Percentiles rank a stretch among this genome's conserved stretches.
These are phyloP conservation scores for Beauveria bassiana DNA, from an alignment of 2,329 filamentous ascomycete species.

Conservation along the genomic window DNA sequence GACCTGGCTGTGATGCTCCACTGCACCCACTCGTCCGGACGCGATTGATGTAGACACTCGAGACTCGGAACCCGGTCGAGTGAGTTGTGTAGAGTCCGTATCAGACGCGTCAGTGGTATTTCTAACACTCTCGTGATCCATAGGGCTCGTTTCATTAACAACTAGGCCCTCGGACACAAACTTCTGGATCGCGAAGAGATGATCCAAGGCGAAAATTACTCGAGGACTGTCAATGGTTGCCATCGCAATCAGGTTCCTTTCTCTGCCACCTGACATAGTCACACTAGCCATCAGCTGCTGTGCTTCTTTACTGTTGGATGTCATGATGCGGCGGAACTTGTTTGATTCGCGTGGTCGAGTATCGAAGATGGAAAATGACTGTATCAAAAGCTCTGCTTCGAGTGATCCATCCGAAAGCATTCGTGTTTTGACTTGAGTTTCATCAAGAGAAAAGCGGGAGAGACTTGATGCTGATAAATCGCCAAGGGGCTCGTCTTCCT, in stretches of 20 bases:
- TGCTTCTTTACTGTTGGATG: slow-evolving; percentile 85
- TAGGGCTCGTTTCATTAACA: slow-evolving; percentile 46
- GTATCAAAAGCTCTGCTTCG: slow-evolving; percentile 86
- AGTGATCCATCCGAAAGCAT: slow-evolving; percentile 89
- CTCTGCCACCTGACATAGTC: slow-evolving; percentile 78
- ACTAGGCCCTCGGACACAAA: slow-evolving; percentile 69
- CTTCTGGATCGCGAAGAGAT: slow-evolving; percentile 80
- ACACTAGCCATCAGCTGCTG: slow-evolving; percentile 98
- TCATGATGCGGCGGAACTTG: slow-evolving; percentile 98
- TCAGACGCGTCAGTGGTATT: slow-evolving; percentile 55
- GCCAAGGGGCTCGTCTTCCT: slow-evolving; percentile 68
- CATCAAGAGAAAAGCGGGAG: slow-evolving; percentile 88
- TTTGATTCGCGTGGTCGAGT: slow-evolving; percentile 84
- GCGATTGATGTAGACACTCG: slow-evolving; percentile 20
- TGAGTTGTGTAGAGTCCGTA: slow-evolving; percentile 46
- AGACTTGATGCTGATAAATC: slow-evolving; percentile 73
- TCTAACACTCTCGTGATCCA: slow-evolving; percentile 44
- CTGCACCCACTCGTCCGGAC: slow-evolving; percentile 14
- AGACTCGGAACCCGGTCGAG: slow-evolving; percentile 31
- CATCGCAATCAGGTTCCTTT: slow-evolving; percentile 79
- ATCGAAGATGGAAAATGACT: slow-evolving; percentile 91
- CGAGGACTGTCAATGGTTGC: slow-evolving; percentile 91
- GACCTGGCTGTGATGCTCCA: not conserved
- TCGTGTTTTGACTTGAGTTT: slow-evolving; percentile 82
- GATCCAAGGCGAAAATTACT: slow-evolving; percentile 92